phyloP scores from a whole-genome alignment of 208 protist species.

The Leishmania aethiopica region DNA sequence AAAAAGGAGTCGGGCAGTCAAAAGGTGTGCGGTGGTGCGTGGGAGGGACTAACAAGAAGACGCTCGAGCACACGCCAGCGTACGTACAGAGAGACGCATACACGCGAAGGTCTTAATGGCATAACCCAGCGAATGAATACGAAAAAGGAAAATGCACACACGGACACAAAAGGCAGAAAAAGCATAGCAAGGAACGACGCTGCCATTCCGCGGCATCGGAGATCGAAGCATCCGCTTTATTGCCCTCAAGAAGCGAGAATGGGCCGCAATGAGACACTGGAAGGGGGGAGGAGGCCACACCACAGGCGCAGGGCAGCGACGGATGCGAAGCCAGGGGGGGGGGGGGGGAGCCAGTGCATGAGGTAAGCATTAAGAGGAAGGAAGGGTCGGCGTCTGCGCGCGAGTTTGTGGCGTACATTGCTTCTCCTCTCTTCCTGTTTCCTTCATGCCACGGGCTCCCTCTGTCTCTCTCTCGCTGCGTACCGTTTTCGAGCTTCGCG shows the following conservation, averaged over 20 bases:
- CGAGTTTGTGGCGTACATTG: not conserved
- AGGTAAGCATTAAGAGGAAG: not conserved
- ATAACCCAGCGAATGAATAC: not conserved
- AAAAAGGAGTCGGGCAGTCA: not conserved
- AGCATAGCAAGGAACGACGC: not conserved
- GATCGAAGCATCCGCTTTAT: not conserved
- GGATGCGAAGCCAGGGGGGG: not conserved
- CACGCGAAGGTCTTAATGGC: not conserved
- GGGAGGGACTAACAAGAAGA: not conserved
- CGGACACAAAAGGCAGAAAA: not conserved
- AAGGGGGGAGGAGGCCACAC: not conserved
- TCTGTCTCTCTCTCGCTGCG: not conserved
- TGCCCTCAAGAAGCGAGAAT: not conserved
- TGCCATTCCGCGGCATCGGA: not conserved
- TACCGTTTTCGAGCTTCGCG: not conserved
- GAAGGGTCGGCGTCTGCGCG: not conserved
- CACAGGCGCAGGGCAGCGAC: not conserved
- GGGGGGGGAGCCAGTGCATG: not conserved
- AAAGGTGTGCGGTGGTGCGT: not conserved
- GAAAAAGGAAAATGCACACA: not conserved
- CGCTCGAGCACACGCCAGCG: not conserved
- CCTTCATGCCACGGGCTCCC: not conserved
- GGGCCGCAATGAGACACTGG: not conserved
- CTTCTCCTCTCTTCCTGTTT: not conserved
- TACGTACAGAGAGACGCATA: not conserved